Evolutionary conservation across 345 rosid genomes (phyloP), one percentile per base, ranked within the genome.

Genomic region (Citrus trifoliata): DNA sequence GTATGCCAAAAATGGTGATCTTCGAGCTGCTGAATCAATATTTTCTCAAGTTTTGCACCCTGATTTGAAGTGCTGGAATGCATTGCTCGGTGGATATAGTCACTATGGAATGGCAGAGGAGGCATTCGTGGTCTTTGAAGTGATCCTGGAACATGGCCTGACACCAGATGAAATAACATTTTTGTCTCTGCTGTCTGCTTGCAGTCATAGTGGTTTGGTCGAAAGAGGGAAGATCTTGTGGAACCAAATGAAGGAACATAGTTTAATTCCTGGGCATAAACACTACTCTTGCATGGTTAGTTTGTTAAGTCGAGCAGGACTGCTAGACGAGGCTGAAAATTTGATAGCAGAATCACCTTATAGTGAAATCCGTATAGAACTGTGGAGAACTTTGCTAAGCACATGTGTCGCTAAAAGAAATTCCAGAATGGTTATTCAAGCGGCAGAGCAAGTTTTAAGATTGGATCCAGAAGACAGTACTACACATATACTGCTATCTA

Each of bases 31-130:
- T 71, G 81, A 80, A 73, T 83, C 86, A 46, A 74, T 92, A 76
- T 93, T 92, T 81, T 82, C 81, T 63, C 64, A 65, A 55, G 82
- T 86, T 67, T 63, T 66, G 0, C 51, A 86, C 76, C 97, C 94
- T 7, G 99, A 95, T 83, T 87, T 93, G 63, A 95, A 86, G 85
- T 91, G 99, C 78, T 95, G 93, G 95, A 95, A 93, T 85, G 88
- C 96, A 2, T 86, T 95, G 94, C 86, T 93, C 5, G 87, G 93
- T 56, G 97, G 89, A 35, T 93, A 87, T 83, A 85, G 97, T 79
- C 88, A 91, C 66, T 91, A 91, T 56, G 98, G 98, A 78, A 84
- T 87, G 93, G 85, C 86, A 38, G 93, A 89, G 64, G 86, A 86
- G 74, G 96, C 95, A 1, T 73, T 87, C 61, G 74, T 67, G 32